Base-by-base conservation (phyloP, 1,284 basidiomycete genomes). In the Apiotrichum gracile region DNA sequence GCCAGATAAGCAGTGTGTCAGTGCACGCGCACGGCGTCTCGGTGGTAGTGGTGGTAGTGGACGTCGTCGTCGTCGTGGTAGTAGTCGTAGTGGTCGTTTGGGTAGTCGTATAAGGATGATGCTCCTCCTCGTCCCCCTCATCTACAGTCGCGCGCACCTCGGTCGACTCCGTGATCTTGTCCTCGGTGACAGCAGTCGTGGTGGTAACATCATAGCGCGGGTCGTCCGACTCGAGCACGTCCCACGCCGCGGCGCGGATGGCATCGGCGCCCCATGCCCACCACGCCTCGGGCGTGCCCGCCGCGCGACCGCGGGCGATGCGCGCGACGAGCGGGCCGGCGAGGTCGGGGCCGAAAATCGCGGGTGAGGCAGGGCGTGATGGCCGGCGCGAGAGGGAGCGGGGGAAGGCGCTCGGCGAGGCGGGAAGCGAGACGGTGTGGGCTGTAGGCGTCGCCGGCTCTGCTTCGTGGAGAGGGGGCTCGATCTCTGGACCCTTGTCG, bases 221-320 rank as follows among this genome's bases (percentile, higher is more conserved):
- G n/a, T n/a, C n/a, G n/a, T n/a, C n/a, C n/a, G n/a, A n/a, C n/a
- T 47, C 46, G n/a, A 47, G 35, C 2, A 47, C 46, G 5, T 10
- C 24, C 46, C 46, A 47, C 2, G 35, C 34, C 2, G 46, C 46
- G 8, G 46, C 24, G 12, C 46, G 46, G 35, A 47, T 37, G 21
- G 46, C 46, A n/a, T n/a, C 35, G 21, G 46, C 46, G 24, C 46
- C 43, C 43, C 43, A 45, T 2, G 43, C 31, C 46, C 46, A 47
- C 46, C 46, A 38, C 12, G 46, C 46, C 22, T 47, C 46, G 10
- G 35, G 46, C 4, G 34, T 27, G 35, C 46, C 46, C 1, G 46
- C 34, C 2, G 46, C 34, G 9, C 17, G 8, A 24, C 33, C 35
- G 34, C 34, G 46, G 25, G 35, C 46, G 34, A 47, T 37, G 17